These are phyloP conservation scores for Dunaliella salina DNA, from an alignment of 163 green algal species.

Conservation along the genomic window DNA sequence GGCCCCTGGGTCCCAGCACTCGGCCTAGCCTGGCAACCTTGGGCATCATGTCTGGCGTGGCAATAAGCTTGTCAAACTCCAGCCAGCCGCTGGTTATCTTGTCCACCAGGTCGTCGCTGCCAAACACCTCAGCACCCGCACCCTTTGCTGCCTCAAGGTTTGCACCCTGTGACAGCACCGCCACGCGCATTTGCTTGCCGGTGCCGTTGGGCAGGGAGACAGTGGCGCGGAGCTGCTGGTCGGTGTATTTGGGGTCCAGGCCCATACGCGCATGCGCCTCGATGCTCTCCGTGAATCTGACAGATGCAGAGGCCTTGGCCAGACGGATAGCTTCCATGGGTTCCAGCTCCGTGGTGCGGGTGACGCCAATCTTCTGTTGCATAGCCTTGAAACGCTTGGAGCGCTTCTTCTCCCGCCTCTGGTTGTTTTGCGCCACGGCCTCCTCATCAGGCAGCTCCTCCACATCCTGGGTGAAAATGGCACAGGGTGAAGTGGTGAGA, in stretches of 20 bases:
- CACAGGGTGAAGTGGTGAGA: background rate
- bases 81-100: conserved; percentile 91
- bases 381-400: conserved; percentile 54
- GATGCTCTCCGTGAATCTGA: conserved; percentile 93
- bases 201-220: conserved; percentile 89
- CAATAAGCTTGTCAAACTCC: conserved; percentile 99
- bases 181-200: conserved; percentile 89
- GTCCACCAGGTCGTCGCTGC: conserved; percentile 91
- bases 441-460: conserved; percentile 6
- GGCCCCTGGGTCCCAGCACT: conserved; percentile 87
- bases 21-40: conserved; percentile 96
- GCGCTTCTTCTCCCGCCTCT: conserved; percentile 39
- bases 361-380: conserved; percentile 34
- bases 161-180: conserved; percentile 86
- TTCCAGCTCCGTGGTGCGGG: conserved; percentile 39
- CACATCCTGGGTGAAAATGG: background rate
- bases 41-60: conserved; percentile 99
- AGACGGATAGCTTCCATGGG: conserved; percentile 68
- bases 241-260: conserved; percentile 83
- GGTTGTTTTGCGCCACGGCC: background rate
- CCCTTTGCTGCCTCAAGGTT: conserved; percentile 81
- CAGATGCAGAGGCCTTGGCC: conserved; percentile 58
- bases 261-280: conserved; percentile 86
- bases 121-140: conserved; percentile 88
- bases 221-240: conserved; percentile 97